Conservation (phyloP, 768 basidiomycete species). For the Collybia sordida region DNA sequence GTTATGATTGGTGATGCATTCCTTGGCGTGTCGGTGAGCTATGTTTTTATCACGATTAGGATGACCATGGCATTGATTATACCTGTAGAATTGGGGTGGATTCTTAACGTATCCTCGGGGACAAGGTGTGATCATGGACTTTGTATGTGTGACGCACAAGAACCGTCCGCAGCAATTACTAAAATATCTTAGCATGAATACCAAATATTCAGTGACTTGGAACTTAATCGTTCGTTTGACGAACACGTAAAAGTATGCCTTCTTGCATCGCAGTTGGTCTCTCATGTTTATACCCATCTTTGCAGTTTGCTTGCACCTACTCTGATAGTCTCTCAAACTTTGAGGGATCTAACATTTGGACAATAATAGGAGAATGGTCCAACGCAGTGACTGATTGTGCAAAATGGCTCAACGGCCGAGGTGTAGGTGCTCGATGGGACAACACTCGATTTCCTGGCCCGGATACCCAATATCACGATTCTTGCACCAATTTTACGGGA, state of each 20-base stretch:
- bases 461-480: constrained; percentile 50
- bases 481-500: constrained; percentile 65
- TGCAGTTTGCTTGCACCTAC: constrained; percentile 54
- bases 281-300: not conserved
- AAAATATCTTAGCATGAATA: constrained; percentile 55
- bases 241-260: constrained; percentile 54
- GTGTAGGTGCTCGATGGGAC: constrained; percentile 71
- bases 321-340: constrained; percentile 44
- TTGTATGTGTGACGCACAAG: constrained; percentile 29
- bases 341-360: constrained; percentile 62
- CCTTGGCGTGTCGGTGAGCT: constrained; percentile 49
- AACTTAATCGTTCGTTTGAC: constrained; percentile 52
- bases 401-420: constrained; percentile 76
- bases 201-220: constrained; percentile 64
- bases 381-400: constrained; percentile 75
- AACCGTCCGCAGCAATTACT: not conserved
- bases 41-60: not conserved
- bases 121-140: constrained; percentile 67
- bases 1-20: constrained; percentile 79
- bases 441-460: constrained; percentile 43
- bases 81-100: constrained; percentile 50
- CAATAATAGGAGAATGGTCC: constrained; percentile 81
- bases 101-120: constrained; percentile 55
- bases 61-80: constrained; percentile 3
- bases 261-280: not conserved